Percentiles rank a stretch among this genome's conserved stretches.
phyloP scores from a whole-genome alignment of 73 alveolate species.

The Urostyla sp. region DNA sequence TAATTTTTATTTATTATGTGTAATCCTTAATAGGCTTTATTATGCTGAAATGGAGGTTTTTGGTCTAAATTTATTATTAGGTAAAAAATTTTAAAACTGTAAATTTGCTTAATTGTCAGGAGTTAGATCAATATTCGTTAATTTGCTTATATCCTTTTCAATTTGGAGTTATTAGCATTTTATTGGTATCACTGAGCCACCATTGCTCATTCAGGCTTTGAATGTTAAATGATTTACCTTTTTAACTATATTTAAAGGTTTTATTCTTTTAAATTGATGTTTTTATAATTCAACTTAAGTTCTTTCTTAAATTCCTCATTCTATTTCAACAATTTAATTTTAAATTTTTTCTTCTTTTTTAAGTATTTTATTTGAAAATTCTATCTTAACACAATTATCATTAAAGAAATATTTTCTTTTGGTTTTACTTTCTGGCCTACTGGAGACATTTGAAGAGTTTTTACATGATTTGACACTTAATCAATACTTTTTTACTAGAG shows the following conservation, averaged over 20 bases:
- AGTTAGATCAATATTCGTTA: neutral
- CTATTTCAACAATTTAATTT: neutral
- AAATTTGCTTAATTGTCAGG: neutral
- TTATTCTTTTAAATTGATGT: neutral
- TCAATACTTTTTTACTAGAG: no score
- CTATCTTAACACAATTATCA: no score
- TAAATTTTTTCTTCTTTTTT: neutral
- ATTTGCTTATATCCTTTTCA: conserved; percentile 11
- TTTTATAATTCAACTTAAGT: neutral
- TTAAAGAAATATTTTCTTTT: no score
- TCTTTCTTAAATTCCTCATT: neutral
- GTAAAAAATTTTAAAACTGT: neutral
- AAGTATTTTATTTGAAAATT: no score
- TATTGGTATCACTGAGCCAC: neutral
- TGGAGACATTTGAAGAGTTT: no score
- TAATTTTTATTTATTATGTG: neutral
- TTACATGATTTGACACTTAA: no score
- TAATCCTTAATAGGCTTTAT: neutral
- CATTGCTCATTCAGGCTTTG: conserved; percentile 14
- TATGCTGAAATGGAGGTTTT: neutral
- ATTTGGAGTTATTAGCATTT: neutral
- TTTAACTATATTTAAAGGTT: neutral
- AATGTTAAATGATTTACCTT: conserved; percentile 19
- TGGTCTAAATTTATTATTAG: conserved; percentile 21
- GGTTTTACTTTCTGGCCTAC: no score